Evolutionary conservation across 352 stramenopile genomes (phyloP), one percentile per base, ranked within the genome.

Genomic region (Phytophthora nicotianae): DNA sequence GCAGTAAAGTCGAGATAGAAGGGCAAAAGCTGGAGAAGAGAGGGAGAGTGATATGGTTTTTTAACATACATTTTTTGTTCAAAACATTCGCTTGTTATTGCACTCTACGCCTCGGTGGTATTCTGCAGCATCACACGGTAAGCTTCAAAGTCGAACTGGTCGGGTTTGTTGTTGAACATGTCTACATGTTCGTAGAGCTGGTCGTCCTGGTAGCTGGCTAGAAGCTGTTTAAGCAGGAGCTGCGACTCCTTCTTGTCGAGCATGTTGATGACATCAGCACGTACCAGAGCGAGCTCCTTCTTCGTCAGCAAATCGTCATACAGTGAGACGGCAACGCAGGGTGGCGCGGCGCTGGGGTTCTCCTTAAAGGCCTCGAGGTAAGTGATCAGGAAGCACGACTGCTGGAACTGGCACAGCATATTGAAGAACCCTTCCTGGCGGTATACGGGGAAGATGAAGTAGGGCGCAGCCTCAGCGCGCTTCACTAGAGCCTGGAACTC

Each of bases 381-480:
- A 42, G 88, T 96, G 55, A 95, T 47, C 9, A 96, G 64, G 48
- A 95, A 95, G 68, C 86, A 94, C 62, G 86, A 93, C 62, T 93
- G 85, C 72, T 95, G 88, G 74, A 93, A 95, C 69, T 96, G 88
- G 48, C 81, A 92, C 51, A 96, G 50, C 81, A 96, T 90, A 58
- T 91, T 95, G 76, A 96, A 95, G 55, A 90, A 95, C 2, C 88
- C 88, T 0, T 84, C 79, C 55, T 95, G 75, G 52, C 87, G 88
- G 42, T 91, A 91, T 48, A 96, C 88, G 3, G 88, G 88, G 45
- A 95, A 85, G 29, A 96, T 66, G 50, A 93, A 94, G 65, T 81
- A 93, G 2, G 86, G 85, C 17, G 84, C 83, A 5, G 64, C 54
- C 23, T 71, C 66, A 0, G 82, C 84, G 19, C 87, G 84, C 45